Base-by-base conservation (phyloP, 352 stramenopile genomes). In the Globisporangium barbulae region DNA sequence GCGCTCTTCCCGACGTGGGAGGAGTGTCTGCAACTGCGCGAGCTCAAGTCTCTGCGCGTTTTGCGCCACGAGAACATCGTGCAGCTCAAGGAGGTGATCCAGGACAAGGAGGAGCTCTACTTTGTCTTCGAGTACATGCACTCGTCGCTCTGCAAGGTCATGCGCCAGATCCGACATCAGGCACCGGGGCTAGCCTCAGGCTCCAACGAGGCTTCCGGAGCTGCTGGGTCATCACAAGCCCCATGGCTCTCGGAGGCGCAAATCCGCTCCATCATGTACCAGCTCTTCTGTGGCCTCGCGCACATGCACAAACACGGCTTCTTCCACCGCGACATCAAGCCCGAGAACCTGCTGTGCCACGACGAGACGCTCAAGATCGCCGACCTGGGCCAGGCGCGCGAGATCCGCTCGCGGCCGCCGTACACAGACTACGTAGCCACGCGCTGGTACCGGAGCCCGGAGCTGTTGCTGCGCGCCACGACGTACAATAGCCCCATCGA, bases 91-190 rank as follows among this genome's bases (percentile, higher is more conserved):
- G 87, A 95, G 48, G 87, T 93, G 22, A 88, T 94, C 56, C 83
- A 82, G 57, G 85, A 94, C 71, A 91, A 92, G 50, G 83, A 91
- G 31, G 82, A 93, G 70, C 82, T 95, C 45, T 95, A 92, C 72
- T 94, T 93, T 67, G 84, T 94, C 9, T 95, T 95, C 59, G 85
- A 95, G 81, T 95, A 89, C 76, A 86, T 93, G 77, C 73, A 95
- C 53, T 87, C 81, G 42, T 93, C 80, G 21, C 79, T 95, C 50
- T 91, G 85, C 64, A 79, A 76, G 21, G 78, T 90, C 47, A 86
- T 95, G 74, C 78, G 82, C 2, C 71, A 68, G 49, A 52, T 74
- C 25, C 76, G 71, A 37, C 63, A 59, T 22, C 66, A 81, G 47
- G 31, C 30, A 5, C 21, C 60, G 53, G 30, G 44, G 22, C 28